Conservation (phyloP, 805 yeast genomes). For the Zygoascus flipseniorum region DNA sequence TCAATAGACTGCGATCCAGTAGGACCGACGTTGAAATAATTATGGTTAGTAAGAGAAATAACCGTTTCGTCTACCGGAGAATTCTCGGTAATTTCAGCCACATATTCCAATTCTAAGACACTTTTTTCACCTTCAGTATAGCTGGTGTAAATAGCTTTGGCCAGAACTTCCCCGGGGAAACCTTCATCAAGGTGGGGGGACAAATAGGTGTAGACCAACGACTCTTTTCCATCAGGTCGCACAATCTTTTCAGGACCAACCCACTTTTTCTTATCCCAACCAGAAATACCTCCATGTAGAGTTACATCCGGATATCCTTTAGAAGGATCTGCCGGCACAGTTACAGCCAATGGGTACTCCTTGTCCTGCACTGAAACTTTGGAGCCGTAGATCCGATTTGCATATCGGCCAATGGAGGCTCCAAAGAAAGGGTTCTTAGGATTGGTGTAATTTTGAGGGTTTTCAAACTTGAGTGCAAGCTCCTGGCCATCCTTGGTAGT, state of each 20-base stretch:
- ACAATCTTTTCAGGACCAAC: slow-evolving; percentile 42
- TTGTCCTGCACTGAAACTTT: slow-evolving; percentile 34
- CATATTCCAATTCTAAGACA: slow-evolving; percentile 43
- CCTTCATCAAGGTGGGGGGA: slow-evolving; percentile 46
- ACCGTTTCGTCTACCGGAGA: slow-evolving; percentile 37
- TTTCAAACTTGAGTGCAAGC: slow-evolving; percentile 14
- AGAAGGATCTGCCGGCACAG: slow-evolving; percentile 18
- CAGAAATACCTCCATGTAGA: slow-evolving; percentile 48
- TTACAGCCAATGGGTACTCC: slow-evolving; percentile 28
- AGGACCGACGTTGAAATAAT: slow-evolving; percentile 44
- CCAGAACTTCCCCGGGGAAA: slow-evolving; percentile 50
- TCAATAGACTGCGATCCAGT: slow-evolving; percentile 12
- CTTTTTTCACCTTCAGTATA: slow-evolving; percentile 20
- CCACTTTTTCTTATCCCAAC: slow-evolving; percentile 43
- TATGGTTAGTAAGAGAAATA: slow-evolving; percentile 53
- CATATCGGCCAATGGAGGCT: slow-evolving; percentile 57
- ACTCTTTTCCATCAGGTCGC: slow-evolving; percentile 23
- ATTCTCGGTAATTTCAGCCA: slow-evolving; percentile 30
- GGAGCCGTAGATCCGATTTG: slow-evolving; percentile 49
- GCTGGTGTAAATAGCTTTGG: slow-evolving; percentile 39
- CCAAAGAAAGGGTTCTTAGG: slow-evolving; percentile 47
- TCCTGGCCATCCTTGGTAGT: slow-evolving; percentile 19
- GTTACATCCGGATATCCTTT: slow-evolving; percentile 36
- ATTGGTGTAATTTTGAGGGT: slow-evolving; percentile 18
- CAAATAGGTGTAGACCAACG: slow-evolving; percentile 30